phyloP scores from a whole-genome alignment of 2,329 filamentous ascomycete genomes.

The Sphaerulina musiva region DNA sequence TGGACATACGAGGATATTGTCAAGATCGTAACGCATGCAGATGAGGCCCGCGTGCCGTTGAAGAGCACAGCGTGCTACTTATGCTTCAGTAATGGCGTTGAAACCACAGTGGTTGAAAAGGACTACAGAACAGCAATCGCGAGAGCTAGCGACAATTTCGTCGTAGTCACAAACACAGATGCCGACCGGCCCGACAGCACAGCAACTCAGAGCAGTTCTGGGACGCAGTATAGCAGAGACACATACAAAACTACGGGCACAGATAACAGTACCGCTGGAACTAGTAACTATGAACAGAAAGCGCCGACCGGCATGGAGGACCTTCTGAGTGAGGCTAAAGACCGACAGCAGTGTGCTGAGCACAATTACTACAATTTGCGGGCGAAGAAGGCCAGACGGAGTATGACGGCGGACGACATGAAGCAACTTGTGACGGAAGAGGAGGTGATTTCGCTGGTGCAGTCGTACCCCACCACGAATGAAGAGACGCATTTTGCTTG shows the following conservation, averaged over 20 bases:
- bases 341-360: conserved; percentile 31
- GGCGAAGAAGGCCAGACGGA: background rate
- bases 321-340: conserved; percentile 33
- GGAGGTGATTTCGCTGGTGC: conserved; percentile 45
- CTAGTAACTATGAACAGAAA: background rate
- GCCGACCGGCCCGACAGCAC: conserved; percentile 6
- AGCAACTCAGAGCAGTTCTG: background rate
- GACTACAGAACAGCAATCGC: conserved; percentile 45
- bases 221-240: background rate
- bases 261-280: background rate
- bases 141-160: conserved; percentile 45
- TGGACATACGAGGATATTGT: conserved; percentile 29
- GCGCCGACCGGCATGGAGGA: conserved; percentile 16
- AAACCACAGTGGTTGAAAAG: conserved; percentile 51
- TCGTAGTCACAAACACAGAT: conserved; percentile 54
- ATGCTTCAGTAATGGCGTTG: conserved; percentile 47
- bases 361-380: conserved; percentile 27
- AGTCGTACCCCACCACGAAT: conserved; percentile 49
- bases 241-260: background rate
- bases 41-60: conserved; percentile 19
- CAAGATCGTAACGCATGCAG: conserved; percentile 26
- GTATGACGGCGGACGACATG: too few relatives aligned
- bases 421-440: conserved; percentile 28
- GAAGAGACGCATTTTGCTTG: conserved; percentile 53
- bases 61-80: conserved; percentile 53